Evolutionary conservation across 228 moss, liverwort and hornwort genomes (phyloP), one percentile per base, ranked within the genome.

Genomic region (Sphagnum fallax): DNA sequence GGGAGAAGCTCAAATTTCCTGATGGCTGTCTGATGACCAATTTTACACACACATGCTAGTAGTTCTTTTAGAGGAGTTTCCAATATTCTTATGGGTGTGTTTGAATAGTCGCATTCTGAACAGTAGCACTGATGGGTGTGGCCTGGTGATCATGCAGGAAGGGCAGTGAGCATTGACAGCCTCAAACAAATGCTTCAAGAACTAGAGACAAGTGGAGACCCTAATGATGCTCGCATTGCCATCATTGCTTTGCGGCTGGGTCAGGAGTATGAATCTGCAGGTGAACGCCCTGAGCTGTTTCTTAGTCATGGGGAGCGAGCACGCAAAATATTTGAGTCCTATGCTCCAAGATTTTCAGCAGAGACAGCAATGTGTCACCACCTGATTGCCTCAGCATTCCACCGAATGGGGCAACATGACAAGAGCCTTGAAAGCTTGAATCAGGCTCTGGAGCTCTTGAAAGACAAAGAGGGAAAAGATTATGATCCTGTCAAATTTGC

Each of bases 361-460:
- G 93, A 93, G 77, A 75, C 79, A 49, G 97, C 86, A 48, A 91
- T 93, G 97, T 87, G 82, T 67, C 84, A 90, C 61, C 93, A 97
- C 75, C 78, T 97, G 53, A 88, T 97, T 69, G 89, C 87, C 49
- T 79, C 87, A 49, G 87, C 79, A 47, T 82, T 87, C 62, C 86
- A 89, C 61, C 77, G 81, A 72, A 80, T 85, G 70, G 91, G 88
- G 48, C 80, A 87, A 12, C 88, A 87, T 68, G 82, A 97, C 18
- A 73, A 18, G n/a, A 82, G 86, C 70, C 79, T 97, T 12, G 76
- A 81, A 13, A 73, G 76, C 53, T 70, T 97, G 70, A 67, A 78
- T 12, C 74, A 81, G 65, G 91, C 93, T 15, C 61, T 88, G 52
- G 73, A 69, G 55, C 61, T 86, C 63, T 75, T 97, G 52, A 65